A percentile compares a stretch with the other conserved stretches of the same genome.
Evolutionary conservation across 192 early-diverging fungal species (phyloP).

Genomic region (Backusella morwellensis): DNA sequence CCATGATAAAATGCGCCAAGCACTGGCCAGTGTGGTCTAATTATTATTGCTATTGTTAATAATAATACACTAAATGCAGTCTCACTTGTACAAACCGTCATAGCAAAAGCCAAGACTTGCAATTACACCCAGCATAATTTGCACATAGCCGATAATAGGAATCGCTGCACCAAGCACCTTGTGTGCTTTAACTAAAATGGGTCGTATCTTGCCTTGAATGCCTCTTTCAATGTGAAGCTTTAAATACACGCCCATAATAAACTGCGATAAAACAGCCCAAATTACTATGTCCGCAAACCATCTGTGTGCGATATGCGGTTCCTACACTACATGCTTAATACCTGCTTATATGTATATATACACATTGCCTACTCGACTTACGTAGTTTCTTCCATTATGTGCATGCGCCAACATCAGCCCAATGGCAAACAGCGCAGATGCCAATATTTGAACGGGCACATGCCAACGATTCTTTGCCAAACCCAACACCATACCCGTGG

Average conservation of each 20-base stretch:
- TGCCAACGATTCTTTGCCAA: constrained; percentile 56
- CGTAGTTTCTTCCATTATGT: constrained; percentile 60
- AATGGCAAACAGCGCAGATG: constrained; percentile 39
- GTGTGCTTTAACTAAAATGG: constrained; percentile 48
- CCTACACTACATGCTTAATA: constrained; percentile 2
- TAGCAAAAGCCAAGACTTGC: constrained; percentile 63
- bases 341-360: not conserved
- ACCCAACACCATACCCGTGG: constrained; percentile 55
- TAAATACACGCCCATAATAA: constrained; percentile 55
- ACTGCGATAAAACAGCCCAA: constrained; percentile 49
- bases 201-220: constrained; percentile 50
- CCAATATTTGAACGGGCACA: constrained; percentile 58
- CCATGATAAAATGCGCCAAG: constrained; percentile 73
- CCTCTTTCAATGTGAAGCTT: constrained; percentile 57
- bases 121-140: constrained; percentile 65
- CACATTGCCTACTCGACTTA: constrained; percentile 12
- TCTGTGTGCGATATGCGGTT: constrained; percentile 59
- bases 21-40: constrained; percentile 61
- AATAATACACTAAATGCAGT: not conserved
- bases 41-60: not conserved
- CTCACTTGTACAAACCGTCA: constrained; percentile 29
- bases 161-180: constrained; percentile 48
- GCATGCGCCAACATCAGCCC: constrained; percentile 63
- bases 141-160: constrained; percentile 59
- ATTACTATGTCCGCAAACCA: constrained; percentile 62